A percentile compares a stretch with the other conserved stretches of the same genome.
These are phyloP conservation scores for Prosopis cineraria DNA, from an alignment of 306 rosid species.

Conservation along the genomic window DNA sequence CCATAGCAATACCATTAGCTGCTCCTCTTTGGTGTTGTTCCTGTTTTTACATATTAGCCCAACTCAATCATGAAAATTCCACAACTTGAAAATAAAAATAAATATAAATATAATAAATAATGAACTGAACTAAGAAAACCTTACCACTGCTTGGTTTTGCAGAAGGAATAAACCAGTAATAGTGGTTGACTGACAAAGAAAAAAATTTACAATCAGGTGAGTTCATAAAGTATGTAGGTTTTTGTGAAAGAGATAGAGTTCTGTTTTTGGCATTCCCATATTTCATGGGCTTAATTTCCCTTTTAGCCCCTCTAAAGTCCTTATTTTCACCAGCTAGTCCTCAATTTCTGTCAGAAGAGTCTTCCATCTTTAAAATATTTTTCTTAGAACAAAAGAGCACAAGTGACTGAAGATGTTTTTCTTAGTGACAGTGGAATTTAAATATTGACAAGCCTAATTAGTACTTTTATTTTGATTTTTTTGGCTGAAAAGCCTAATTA, in stretches of 20 bases:
- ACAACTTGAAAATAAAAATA: not conserved
- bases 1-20: conserved; percentile 88
- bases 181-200: conserved; percentile 42
- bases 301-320: not conserved
- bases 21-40: conserved; percentile 89
- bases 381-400: no score
- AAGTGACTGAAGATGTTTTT: no score
- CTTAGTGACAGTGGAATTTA: no score
- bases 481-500: no score
- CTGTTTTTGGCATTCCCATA: not conserved
- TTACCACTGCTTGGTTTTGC: conserved; percentile 87
- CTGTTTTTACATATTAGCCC: conserved; percentile 35
- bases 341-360: no score
- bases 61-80: conserved; percentile 13
- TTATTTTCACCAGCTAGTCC: no score
- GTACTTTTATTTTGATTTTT: no score
- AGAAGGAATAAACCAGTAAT: conserved; percentile 61
- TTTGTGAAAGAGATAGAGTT: not conserved
- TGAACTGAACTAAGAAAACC: conserved; percentile 17
- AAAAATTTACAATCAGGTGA: not conserved
- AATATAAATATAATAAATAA: not conserved
- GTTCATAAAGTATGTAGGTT: not conserved
- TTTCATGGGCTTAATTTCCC: not conserved
- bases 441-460: no score
- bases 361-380: no score